Evolutionary conservation across 306 rosid genomes (phyloP).

Genomic region (Medicago arabica): DNA sequence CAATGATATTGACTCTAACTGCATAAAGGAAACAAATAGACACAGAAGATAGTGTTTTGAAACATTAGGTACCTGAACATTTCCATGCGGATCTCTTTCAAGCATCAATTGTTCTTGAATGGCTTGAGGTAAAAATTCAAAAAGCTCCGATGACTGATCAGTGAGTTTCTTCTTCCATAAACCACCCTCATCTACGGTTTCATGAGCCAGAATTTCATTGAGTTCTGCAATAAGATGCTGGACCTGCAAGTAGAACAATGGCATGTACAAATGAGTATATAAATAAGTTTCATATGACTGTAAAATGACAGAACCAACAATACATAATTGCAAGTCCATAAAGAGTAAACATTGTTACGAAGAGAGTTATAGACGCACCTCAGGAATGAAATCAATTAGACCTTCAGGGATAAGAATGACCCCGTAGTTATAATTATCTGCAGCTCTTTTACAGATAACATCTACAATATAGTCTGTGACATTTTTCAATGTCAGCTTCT

Average conservation of each 20-base stretch:
- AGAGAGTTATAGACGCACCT: conserved; percentile 66
- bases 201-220: conserved; percentile 93
- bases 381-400: conserved; percentile 98
- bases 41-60: conserved; percentile 21
- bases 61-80: conserved; percentile 79
- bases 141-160: conserved; percentile 80
- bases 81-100: conserved; percentile 99
- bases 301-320: conserved; percentile 14
- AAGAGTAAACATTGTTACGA: conserved; percentile 14
- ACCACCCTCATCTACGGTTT: conserved; percentile 81
- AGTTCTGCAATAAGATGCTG: conserved; percentile 92
- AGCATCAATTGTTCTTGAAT: conserved; percentile 99
- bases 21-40: conserved; percentile 22
- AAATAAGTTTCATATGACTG: neutral
- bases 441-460: conserved; percentile 78
- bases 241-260: conserved; percentile 65
- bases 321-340: conserved; percentile 2
- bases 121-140: conserved; percentile 90
- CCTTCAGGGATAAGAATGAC: conserved; percentile 99
- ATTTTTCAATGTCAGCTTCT: conserved; percentile 92
- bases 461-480: conserved; percentile 94
- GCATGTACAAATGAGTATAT: conserved; percentile 29
- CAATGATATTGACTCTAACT: conserved; percentile 10
- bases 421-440: conserved; percentile 82
- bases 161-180: conserved; percentile 92